Conservation (phyloP, 2,329 filamentous ascomycete species). For the Phaeophleospora eucalypticola region DNA sequence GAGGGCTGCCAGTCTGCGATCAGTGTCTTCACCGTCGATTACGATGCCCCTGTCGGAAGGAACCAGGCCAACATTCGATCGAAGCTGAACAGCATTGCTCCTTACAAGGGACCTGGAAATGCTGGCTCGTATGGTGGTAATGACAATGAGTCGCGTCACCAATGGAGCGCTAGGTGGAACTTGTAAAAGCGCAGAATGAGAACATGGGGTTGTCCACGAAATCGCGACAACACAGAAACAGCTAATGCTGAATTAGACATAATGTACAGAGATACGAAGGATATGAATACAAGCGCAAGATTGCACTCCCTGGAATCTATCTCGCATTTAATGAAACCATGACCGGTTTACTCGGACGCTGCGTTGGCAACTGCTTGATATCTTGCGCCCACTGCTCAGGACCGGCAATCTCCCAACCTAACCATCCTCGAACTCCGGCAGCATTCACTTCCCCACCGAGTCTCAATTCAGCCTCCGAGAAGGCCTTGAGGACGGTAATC, state of each 20-base stretch:
- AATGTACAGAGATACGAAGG: no score
- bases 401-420: slow-evolving; percentile 23
- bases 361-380: slow-evolving; percentile 25
- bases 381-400: slow-evolving; percentile 21
- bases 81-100: slow-evolving; percentile 8
- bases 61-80: slow-evolving; percentile 18
- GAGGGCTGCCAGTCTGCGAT: slow-evolving; percentile 40
- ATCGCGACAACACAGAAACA: no score
- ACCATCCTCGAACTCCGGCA: slow-evolving; percentile 22
- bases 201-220: no score
- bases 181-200: no score
- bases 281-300: no score
- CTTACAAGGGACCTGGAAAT: slow-evolving; percentile 9
- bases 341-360: slow-evolving; percentile 11
- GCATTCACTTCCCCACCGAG: slow-evolving; percentile 10
- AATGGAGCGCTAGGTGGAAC: background rate
- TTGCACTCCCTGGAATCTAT: no score
- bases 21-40: slow-evolving; percentile 50
- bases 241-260: no score
- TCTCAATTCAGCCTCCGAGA: slow-evolving; percentile 2
- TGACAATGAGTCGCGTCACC: background rate
- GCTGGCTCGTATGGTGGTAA: background rate
- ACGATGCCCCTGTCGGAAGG: slow-evolving; percentile 42
- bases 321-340: slow-evolving; percentile 1
- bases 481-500: slow-evolving; percentile 9